Base-by-base conservation (phyloP, 2,329 filamentous ascomycete species). In the Exophiala bonariae region DNA sequence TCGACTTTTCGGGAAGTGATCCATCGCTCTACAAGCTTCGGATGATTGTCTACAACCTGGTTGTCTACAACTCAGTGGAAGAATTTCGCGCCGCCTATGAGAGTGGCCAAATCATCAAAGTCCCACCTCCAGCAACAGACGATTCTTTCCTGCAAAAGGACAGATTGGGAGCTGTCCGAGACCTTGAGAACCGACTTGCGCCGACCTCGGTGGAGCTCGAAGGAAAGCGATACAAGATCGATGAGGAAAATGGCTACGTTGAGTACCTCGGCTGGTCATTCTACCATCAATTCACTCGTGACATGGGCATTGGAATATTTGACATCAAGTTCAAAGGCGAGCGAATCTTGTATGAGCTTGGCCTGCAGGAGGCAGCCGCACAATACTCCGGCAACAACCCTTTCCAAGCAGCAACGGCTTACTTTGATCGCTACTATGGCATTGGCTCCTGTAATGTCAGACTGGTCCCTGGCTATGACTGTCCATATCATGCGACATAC, bases 281-380 rank as follows among this genome's bases (percentile, higher is more conserved):
- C 60, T 79, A 76, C 60, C 63, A 76, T 16, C 61, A 68, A 11
- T 71, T 69, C 54, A 66, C 66, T 8, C 67, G 68, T 22, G 64
- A 69, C 3, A 66, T 72, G 2, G 76, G 75, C 2, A 53, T 78
- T 11, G 67, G 65, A 54, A 61, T 78, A 9, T 74, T 67, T 53
- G 75, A 79, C 52, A 73, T 79, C 51, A 66, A 66, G n/a, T 78
- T 74, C 62, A 73, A 74, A 53, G 75, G 72, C n/a, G 71, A 78
- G 53, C 64, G 74, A 1, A 67, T 79, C 30, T 62, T 79, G 35
- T 79, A 79, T 54, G 76, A 79, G 61, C 66, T 79, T 4, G 69
- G 69, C 4, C 62, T 78, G 42, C 74, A 79, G 55, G 23, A 31
- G 9, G 28, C 28, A n/a, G n/a, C n/a, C 9, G 71, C 75, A 3